These are phyloP conservation scores for Selaginella tamariscina DNA, from an alignment of 75 land plant species.

Conservation along the genomic window DNA sequence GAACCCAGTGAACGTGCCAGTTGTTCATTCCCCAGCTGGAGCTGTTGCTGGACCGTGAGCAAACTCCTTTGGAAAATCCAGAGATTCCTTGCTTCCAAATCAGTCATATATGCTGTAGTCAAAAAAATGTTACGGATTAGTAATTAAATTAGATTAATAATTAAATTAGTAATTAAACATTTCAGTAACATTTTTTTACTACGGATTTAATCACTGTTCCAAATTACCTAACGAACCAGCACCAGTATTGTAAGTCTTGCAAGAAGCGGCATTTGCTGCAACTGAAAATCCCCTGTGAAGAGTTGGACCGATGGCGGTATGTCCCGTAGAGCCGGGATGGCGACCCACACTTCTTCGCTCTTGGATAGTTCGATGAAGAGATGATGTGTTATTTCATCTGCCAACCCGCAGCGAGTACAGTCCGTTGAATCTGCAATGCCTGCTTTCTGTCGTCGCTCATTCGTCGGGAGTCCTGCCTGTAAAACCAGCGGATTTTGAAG, in stretches of 20 bases:
- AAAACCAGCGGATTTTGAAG: not conserved
- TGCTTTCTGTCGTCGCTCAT: not conserved
- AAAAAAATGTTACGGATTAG: no score
- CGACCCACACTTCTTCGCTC: not conserved
- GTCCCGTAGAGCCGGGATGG: not conserved
- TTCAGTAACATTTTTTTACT: no score
- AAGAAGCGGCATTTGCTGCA: not conserved
- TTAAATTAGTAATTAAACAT: no score
- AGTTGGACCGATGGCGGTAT: not conserved
- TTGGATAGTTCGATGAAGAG: not conserved
- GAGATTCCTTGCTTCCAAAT: not conserved
- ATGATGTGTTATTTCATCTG: not conserved
- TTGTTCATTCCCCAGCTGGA: not conserved
- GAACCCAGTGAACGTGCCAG: not conserved
- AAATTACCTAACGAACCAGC: not conserved
- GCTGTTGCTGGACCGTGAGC: conserved; percentile 4
- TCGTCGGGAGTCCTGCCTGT: conserved; percentile 1
- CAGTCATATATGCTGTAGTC: no score
- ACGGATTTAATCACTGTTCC: no score
- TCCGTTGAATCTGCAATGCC: not conserved
- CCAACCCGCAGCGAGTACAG: not conserved
- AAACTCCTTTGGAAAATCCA: not conserved
- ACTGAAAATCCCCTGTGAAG: not conserved
- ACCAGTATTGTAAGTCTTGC: not conserved
- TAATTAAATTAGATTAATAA: no score